Percentiles rank a stretch among this genome's conserved stretches.
These are phyloP conservation scores for Pythium aristosporum DNA, from an alignment of 352 stramenopile genomes.

Conservation along the genomic window DNA sequence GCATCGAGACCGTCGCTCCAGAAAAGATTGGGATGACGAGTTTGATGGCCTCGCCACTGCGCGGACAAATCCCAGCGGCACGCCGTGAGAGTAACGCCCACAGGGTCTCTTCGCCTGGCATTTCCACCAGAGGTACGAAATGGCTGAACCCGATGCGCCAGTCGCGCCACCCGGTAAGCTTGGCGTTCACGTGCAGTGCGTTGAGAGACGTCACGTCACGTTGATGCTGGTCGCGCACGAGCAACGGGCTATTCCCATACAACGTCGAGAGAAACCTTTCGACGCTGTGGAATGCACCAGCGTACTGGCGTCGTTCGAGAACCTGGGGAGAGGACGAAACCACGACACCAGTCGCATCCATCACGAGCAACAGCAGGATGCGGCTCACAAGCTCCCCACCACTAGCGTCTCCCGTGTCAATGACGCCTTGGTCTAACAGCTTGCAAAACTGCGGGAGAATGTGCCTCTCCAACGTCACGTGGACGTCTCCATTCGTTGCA, in stretches of 20 bases:
- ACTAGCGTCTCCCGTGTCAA: conserved; percentile 1
- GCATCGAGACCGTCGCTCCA: conserved; percentile 1
- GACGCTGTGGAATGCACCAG: conserved; percentile 2
- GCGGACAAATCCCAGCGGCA: conserved; percentile 23
- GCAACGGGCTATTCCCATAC: background rate
- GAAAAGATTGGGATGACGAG: conserved; percentile 26
- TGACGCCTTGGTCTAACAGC: conserved; percentile 3
- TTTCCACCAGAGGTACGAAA: conserved; percentile 25
- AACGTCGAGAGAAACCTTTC: background rate
- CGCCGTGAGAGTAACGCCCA: conserved; percentile 31
- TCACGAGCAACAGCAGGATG: conserved; percentile 14
- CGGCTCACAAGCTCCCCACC: conserved; percentile 1
- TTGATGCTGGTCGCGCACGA: background rate
- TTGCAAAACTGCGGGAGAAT: conserved; percentile 8
- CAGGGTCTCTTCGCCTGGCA: conserved; percentile 23
- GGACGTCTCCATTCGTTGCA: background rate
- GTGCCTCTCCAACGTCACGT: background rate
- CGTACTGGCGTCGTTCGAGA: background rate
- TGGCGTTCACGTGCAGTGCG: background rate
- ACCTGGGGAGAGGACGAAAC: background rate
- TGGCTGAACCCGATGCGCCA: conserved; percentile 34
- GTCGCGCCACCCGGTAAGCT: background rate
- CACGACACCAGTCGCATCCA: conserved; percentile 4
- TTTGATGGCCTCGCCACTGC: conserved; percentile 1
- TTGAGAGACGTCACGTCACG: background rate